phyloP scores from a whole-genome alignment of 1,284 basidiomycete genomes.

The Athelia sp. region DNA sequence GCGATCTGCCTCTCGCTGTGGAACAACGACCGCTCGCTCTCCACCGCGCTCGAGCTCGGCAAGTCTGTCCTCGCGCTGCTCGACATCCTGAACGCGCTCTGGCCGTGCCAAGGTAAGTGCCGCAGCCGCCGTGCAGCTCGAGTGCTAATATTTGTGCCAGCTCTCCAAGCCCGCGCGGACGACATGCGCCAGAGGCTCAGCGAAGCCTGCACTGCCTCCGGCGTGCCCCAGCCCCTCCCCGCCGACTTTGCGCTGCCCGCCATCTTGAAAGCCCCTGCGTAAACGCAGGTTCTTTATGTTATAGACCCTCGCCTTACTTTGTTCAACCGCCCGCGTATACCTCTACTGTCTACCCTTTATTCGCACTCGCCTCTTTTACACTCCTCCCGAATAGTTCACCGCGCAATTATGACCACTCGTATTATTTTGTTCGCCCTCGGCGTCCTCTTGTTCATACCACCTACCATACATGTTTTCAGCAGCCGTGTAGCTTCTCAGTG shows the following conservation, averaged over 20 bases:
- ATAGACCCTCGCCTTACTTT: too few species aligned
- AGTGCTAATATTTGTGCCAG: slow-evolving; percentile 21
- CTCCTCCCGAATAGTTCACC: too few species aligned
- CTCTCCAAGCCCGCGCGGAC: slow-evolving; percentile 38
- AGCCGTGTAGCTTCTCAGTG: too few species aligned
- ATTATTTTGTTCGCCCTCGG: too few species aligned
- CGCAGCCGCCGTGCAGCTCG: slow-evolving; percentile 1
- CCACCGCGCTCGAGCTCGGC: slow-evolving; percentile 60
- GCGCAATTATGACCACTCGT: too few species aligned
- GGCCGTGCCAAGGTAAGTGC: slow-evolving; percentile 61
- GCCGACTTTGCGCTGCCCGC: slow-evolving; percentile 31
- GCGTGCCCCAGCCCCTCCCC: slow-evolving; percentile 34
- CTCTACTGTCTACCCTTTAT: too few species aligned
- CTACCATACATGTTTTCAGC: too few species aligned
- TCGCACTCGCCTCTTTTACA: too few species aligned
- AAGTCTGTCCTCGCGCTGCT: slow-evolving; percentile 58
- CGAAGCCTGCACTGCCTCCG: slow-evolving; percentile 38
- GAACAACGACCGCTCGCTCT: slow-evolving; percentile 53
- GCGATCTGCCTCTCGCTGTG: slow-evolving; percentile 64
- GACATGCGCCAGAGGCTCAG: slow-evolving; percentile 40
- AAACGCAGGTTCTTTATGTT: too few species aligned
- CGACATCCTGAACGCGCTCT: slow-evolving; percentile 62
- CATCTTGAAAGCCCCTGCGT: slow-evolving; percentile 8
- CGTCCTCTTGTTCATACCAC: too few species aligned
- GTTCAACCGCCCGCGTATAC: too few species aligned